phyloP scores from a whole-genome alignment of 805 yeast species.

The Sungouiozyma ichnusensis region DNA sequence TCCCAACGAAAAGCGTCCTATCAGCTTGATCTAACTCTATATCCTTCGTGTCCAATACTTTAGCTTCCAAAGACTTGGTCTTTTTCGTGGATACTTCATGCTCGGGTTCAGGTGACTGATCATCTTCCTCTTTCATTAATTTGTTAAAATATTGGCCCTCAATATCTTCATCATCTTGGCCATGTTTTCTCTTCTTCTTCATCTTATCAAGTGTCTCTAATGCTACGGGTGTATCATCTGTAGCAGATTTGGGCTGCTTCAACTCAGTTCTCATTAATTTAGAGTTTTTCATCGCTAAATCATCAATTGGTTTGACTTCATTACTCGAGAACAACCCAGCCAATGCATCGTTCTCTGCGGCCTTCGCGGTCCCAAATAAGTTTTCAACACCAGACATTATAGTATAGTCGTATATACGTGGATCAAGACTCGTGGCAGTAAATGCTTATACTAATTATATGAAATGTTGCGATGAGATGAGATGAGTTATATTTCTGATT shows the following conservation, averaged over 20 bases:
- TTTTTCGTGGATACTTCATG: conserved; percentile 20
- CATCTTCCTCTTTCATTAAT: conserved; percentile 32
- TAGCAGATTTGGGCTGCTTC: conserved; percentile 3
- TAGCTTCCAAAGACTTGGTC: conserved; percentile 29
- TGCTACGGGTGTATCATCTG: too few relatives aligned
- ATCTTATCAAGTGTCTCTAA: conserved; percentile 2
- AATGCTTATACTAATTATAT: too few relatives aligned
- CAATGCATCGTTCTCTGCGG: conserved; percentile 25
- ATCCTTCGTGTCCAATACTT: conserved; percentile 49
- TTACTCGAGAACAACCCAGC: conserved; percentile 30
- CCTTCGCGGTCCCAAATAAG: conserved; percentile 26
- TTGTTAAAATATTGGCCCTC: conserved; percentile 47
- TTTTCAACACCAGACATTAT: conserved; percentile 19
- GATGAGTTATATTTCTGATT: conserved; percentile 12
- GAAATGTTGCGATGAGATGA: too few relatives aligned
- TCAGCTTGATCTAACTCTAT: conserved; percentile 75
- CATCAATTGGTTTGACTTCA: conserved; percentile 40
- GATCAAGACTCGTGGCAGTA: too few relatives aligned
- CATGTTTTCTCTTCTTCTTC: conserved; percentile 5
- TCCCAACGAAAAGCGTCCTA: conserved; percentile 80
- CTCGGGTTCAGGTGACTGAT: conserved; percentile 8
- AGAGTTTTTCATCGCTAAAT: conserved; percentile 8
- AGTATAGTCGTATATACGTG: not conserved
- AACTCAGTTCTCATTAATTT: conserved; percentile 12
- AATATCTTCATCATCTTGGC: conserved; percentile 33